phyloP scores from a whole-genome alignment of 78 protist genomes.

The Anaeramoeba ignava region DNA sequence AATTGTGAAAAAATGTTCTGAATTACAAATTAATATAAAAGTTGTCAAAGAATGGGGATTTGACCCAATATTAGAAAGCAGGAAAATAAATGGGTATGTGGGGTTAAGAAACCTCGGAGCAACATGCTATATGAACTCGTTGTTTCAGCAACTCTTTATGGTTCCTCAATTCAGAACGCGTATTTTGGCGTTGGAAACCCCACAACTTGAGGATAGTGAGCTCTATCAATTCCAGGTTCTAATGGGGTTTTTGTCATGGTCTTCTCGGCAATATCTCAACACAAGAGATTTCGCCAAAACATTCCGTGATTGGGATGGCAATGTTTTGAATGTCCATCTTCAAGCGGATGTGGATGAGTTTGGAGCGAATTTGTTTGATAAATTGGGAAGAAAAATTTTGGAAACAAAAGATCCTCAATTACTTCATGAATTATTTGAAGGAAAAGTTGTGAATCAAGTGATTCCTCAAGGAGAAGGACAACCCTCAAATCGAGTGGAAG shows the following conservation, averaged over 20 bases:
- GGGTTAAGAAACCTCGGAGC: background rate
- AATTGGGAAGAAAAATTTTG: background rate
- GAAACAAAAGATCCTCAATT: background rate
- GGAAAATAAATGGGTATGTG: background rate
- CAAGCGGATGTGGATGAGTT: background rate
- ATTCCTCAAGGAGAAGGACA: background rate
- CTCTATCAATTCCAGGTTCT: background rate
- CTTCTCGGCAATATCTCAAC: background rate
- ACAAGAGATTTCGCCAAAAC: background rate
- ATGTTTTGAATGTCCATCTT: background rate
- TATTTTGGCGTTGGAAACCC: background rate
- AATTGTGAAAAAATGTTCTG: background rate
- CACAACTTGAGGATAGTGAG: background rate
- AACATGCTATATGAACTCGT: background rate
- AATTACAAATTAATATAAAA: background rate
- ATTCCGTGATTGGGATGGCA: background rate
- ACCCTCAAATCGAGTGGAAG: background rate
- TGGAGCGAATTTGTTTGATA: background rate
- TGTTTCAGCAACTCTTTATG: background rate
- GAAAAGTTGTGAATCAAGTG: background rate
- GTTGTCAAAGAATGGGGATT: background rate
- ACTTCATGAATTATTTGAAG: background rate
- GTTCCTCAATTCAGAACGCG: background rate
- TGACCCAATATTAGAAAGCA: background rate
- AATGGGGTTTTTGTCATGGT: background rate